Evolutionary conservation across 106 monocot genomes (phyloP), one percentile per base, ranked within the genome.

Genomic region (Phalaenopsis aphrodite): DNA sequence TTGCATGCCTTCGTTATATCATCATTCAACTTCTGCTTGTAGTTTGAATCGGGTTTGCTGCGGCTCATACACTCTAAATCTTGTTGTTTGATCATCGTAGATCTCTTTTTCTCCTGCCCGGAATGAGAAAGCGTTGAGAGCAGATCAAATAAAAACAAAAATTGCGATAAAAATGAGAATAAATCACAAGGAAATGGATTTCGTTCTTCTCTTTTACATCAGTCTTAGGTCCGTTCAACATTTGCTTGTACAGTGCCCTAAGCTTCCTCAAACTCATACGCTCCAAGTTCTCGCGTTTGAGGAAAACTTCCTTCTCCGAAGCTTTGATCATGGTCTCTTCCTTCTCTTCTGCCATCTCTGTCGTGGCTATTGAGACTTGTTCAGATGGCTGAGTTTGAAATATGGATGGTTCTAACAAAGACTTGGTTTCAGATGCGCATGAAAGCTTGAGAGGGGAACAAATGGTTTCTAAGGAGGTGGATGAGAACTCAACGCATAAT

Each of bases 191-290:
- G 30, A 30, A 0, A 30, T 30, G 30, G 30, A 30, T 30, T 30
- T 30, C 30, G 30, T 30, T 30, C 30, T 30, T 30, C 2, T 3
- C 7, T 5, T 1, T 8, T 74, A 42, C 21, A 5, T 74, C 42
- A 6, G 12, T 8, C 43, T 52, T 49, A 1, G 21, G 0, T 12
- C 42, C n/a, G 9, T 23, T 49, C 30, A 48, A 5, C 24, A 43
- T 76, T 30, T 76, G 19, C 23, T 76, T 76, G 76, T 48, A 49
- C 48, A 49, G 23, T 24, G 76, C 76, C 49, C 19, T 52, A 3
- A 76, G 47, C 49, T 76, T 76, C 24, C 6, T 76, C 76, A 76
- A 48, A 46, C 76, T 76, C 49, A 76, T 1, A 76, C 0, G 11
- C 49, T 76, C 30, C 47, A 76, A 49, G 42, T 76, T 47, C 3